Conservation (phyloP, 192 early-diverging fungal genomes). For the Backusella westeae region DNA sequence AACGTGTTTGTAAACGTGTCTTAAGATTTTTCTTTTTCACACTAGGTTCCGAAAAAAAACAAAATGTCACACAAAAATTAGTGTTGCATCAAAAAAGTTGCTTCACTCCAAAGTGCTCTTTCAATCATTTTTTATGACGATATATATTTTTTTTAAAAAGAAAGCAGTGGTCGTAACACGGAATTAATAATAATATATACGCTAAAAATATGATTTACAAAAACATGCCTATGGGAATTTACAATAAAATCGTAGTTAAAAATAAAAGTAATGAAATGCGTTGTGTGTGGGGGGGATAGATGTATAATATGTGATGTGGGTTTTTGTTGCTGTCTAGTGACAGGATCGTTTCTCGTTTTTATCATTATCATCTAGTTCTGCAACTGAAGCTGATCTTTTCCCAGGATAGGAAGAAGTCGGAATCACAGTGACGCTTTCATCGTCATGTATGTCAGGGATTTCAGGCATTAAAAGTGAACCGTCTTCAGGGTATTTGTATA, state of each 20-base stretch:
- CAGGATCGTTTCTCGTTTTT: background rate
- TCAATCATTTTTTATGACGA: background rate
- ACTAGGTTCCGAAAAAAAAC: background rate
- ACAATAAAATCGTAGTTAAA: background rate
- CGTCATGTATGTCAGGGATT: conserved; percentile 37
- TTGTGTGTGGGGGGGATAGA: background rate
- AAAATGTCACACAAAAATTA: background rate
- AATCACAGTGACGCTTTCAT: background rate
- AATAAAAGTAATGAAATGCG: conserved; percentile 4
- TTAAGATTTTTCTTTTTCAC: background rate
- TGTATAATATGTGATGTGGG: background rate
- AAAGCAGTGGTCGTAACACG: background rate
- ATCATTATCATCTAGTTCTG: background rate
- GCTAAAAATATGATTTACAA: background rate
- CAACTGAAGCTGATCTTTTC: conserved; percentile 8
- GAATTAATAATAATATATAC: conserved; percentile 1
- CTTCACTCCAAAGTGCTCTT: background rate
- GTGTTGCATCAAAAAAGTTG: background rate
- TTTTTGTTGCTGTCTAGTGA: background rate
- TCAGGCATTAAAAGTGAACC: conserved; percentile 54
- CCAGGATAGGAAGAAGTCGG: conserved; percentile 5
- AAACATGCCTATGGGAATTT: conserved; percentile 8
- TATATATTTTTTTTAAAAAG: background rate
- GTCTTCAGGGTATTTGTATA: conserved; percentile 48
- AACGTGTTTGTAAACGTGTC: background rate